Conservation (phyloP, 2,329 filamentous ascomycete species). For the Alternaria longipes region DNA sequence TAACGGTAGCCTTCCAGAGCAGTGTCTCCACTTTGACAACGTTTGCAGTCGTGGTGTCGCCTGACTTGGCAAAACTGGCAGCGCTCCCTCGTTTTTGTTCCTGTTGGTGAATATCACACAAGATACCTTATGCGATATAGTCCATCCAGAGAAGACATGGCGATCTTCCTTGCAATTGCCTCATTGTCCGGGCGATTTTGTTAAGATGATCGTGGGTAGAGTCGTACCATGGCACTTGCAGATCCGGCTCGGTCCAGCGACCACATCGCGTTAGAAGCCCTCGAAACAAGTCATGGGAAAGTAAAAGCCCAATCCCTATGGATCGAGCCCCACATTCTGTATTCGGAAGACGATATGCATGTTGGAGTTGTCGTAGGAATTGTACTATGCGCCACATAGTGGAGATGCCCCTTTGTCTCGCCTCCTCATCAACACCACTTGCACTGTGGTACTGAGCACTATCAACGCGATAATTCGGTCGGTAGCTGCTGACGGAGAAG, state of each 20-base stretch:
- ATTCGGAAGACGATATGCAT: neutral
- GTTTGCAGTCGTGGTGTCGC: neutral
- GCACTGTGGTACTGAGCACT: conserved; percentile 1
- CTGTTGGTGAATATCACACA: neutral
- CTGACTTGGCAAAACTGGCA: neutral
- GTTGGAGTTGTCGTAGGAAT: neutral
- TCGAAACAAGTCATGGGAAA: neutral
- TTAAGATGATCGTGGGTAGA: neutral
- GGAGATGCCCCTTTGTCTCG: neutral
- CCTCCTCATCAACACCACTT: conserved; percentile 4
- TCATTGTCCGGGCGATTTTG: neutral
- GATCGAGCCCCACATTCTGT: neutral
- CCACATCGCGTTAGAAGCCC: conserved; percentile 4
- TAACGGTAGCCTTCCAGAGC: neutral
- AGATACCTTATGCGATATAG: neutral
- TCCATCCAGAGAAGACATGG: neutral
- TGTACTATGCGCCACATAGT: conserved; percentile 1
- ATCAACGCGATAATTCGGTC: conserved; percentile 1
- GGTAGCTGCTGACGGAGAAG: neutral
- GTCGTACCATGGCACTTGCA: conserved; percentile 1
- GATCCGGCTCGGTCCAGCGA: conserved; percentile 1
- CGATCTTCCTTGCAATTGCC: neutral
- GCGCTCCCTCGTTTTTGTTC: neutral
- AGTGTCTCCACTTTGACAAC: neutral
- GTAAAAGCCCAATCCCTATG: neutral